Evolutionary conservation across 345 rosid genomes (phyloP).

Genomic region (Citrus cavaleriei): DNA sequence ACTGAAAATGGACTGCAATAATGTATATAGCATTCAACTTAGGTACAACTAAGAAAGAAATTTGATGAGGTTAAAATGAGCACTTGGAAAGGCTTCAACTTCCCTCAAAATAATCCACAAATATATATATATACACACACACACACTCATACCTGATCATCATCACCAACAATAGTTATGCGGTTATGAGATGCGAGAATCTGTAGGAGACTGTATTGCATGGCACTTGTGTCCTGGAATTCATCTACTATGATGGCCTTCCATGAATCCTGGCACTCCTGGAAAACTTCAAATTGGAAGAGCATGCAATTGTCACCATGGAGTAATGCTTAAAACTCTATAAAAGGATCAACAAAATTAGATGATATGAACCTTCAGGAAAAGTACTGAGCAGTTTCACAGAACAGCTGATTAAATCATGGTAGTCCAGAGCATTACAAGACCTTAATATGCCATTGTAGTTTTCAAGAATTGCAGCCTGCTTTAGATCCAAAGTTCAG

Average conservation of each 20-base stretch:
- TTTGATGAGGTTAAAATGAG: not conserved
- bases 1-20: conserved; percentile 84
- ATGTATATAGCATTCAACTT: conserved; percentile 1
- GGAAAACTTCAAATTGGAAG: conserved; percentile 45
- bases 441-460: conserved; percentile 65
- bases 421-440: conserved; percentile 93
- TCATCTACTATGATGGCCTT: conserved; percentile 86
- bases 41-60: not conserved
- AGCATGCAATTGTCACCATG: conserved; percentile 10
- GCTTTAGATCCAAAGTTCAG: conserved; percentile 34
- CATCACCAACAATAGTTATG: conserved; percentile 88
- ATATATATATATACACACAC: not conserved
- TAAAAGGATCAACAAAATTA: not conserved
- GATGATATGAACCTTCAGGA: conserved; percentile 66
- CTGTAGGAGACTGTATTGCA: conserved; percentile 71
- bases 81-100: not conserved
- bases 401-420: conserved; percentile 82
- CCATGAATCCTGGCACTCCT: conserved; percentile 77
- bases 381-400: conserved; percentile 65
- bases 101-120: not conserved
- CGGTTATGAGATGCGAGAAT: conserved; percentile 71
- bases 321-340: conserved; percentile 15
- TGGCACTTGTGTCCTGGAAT: conserved; percentile 94
- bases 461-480: conserved; percentile 73
- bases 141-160: conserved; percentile 65